Conservation (phyloP, 768 basidiomycete species). For the Amanita molliuscula region DNA sequence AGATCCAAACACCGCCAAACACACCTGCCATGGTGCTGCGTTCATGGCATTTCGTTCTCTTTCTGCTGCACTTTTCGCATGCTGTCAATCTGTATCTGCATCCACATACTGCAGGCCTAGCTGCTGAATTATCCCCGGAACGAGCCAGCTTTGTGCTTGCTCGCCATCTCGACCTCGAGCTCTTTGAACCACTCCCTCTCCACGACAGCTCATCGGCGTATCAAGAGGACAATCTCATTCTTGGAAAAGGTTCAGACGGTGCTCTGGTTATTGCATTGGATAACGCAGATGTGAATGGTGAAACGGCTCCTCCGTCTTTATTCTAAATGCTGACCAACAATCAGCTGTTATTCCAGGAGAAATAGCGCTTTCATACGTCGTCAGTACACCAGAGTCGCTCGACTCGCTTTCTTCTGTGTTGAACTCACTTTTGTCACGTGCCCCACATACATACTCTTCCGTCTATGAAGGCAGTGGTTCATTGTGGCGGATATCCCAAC, state of each 20-base stretch:
- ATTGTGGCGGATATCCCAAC: constrained; percentile 16
- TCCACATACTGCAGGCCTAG: constrained; percentile 28
- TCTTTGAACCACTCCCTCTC: constrained; percentile 35
- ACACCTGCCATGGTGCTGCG: constrained; percentile 18
- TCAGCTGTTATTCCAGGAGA: constrained; percentile 50
- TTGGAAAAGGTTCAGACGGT: constrained; percentile 43
- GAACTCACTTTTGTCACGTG: constrained; percentile 48
- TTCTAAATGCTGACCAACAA: constrained; percentile 6
- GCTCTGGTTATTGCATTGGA: constrained; percentile 47
- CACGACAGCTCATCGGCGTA: constrained; percentile 21
- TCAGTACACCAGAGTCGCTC: constrained; percentile 21
- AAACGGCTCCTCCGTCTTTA: constrained; percentile 8
- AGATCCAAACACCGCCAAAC: constrained; percentile 20
- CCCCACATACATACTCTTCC: constrained; percentile 44
- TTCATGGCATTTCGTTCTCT: constrained; percentile 16
- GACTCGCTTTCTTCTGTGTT: constrained; percentile 42
- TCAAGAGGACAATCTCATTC: constrained; percentile 34
- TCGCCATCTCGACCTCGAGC: constrained; percentile 63
- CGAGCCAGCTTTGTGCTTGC: constrained; percentile 53
- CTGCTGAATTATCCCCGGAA: constrained; percentile 32
- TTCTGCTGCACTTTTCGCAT: constrained; percentile 27
- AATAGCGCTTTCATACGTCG: constrained; percentile 37
- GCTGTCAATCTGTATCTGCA: constrained; percentile 55
- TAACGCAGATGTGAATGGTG: constrained; percentile 46
- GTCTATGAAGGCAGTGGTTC: constrained; percentile 30